Evolutionary conservation across 176 grass and related monocot species (phyloP).

Genomic region (Rhynchospora pubera): DNA sequence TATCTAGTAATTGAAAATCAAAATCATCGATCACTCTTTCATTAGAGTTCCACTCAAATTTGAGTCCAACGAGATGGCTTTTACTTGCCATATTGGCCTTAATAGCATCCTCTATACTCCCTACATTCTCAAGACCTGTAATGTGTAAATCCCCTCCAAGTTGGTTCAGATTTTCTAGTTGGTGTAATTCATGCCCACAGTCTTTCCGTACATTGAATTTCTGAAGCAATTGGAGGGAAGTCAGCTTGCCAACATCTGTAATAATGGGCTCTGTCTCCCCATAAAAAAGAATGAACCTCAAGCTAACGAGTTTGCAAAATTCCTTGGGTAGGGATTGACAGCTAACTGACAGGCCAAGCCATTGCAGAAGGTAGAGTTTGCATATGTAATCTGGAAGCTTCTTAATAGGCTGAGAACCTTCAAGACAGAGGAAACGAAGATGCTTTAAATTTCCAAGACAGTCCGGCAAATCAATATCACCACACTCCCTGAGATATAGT

Average conservation of each 20-base stretch:
- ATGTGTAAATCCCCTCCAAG: background rate
- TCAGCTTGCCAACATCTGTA: conserved; percentile 4
- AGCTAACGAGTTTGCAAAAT: background rate
- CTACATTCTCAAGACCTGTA: conserved; percentile 19
- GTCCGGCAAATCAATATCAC: background rate
- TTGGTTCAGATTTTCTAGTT: conserved; percentile 21
- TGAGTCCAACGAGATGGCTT: too few relatives aligned
- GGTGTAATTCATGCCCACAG: background rate
- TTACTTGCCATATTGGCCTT: background rate
- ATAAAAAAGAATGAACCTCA: background rate
- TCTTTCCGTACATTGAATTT: background rate
- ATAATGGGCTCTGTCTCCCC: background rate
- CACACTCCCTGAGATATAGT: fast-evolving
- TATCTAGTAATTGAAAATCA: too few relatives aligned
- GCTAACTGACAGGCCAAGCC: background rate
- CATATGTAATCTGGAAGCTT: background rate
- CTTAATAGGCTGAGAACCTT: background rate
- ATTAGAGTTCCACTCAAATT: too few relatives aligned
- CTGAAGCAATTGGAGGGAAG: background rate
- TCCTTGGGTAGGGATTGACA: background rate
- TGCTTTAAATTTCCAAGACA: background rate
- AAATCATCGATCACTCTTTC: too few relatives aligned
- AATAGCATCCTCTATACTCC: conserved; percentile 16
- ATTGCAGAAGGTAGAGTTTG: background rate
- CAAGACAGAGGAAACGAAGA: background rate